Evolutionary conservation across 2,329 filamentous ascomycete species (phyloP), one percentile per base, ranked within the genome.

Genomic region (Fusarium sp.): DNA sequence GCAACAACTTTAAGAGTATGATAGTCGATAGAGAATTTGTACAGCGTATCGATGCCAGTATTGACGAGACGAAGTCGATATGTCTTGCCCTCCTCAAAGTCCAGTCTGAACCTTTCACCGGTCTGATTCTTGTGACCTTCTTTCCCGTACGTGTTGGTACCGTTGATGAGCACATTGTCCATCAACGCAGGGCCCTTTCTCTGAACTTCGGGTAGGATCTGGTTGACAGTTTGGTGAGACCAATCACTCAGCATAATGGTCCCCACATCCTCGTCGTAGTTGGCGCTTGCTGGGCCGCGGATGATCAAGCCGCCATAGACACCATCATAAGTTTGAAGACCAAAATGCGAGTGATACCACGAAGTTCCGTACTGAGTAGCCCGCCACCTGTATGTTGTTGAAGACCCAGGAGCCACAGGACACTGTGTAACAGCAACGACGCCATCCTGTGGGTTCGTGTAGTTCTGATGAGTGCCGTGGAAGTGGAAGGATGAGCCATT

Each of bases 181-280:
- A 85, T 74, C 0, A 64, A 67, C 2, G 63, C 61, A 6, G 72
- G 70, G 4, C 70, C 72, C 11, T 70, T 44, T 31, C 50, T 34
- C 30, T 73, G 63, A 23, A 65, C 62, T 12, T 63, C 26, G 18
- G 62, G 43, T 1, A 77, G 79, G 6, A 84, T 73, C 44, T 80
- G 65, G 62, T 83, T 81, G 12, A 79, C 78, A 2, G 81, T 82
- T 37, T 58, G 39, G 69, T 87, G 85, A 67, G 84, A 84, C 86
- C 88, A 90, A 72, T 91, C 89, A 14, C 82, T 85, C 6, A 91
- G 73, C 44, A 89, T 81, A 9, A 91, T 73, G 6, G 83, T 78
- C 18, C 90, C 90, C 1, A 91, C 79, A 73, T 92, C 90, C 54
- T 85, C 82, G 63, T 92, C 89, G 72, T 90, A 91, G 72, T 88